These are phyloP conservation scores for Chlamydomonas asymmetrica DNA, from an alignment of 139 green algal species.

Conservation along the genomic window DNA sequence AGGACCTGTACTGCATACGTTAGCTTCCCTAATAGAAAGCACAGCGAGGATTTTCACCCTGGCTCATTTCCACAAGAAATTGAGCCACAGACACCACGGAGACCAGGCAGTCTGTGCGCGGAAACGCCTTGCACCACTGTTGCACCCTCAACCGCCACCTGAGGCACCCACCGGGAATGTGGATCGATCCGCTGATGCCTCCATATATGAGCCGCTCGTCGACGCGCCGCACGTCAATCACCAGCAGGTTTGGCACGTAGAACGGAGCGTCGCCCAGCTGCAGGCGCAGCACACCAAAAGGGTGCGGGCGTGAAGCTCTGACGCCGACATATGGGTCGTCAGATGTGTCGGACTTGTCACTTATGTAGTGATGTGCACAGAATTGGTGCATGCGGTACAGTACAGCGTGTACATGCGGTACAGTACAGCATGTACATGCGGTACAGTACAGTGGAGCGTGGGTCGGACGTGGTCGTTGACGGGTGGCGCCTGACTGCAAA, in stretches of 20 bases:
- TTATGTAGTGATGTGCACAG: too few relatives aligned
- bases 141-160: neutral
- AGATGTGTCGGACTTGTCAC: too few relatives aligned
- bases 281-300: too few relatives aligned
- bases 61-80: neutral
- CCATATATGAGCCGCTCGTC: slow-evolving; percentile 29
- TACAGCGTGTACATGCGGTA: too few relatives aligned
- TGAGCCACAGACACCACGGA: neutral
- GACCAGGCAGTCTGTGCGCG: neutral
- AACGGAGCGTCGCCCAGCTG: slow-evolving; percentile 15
- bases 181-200: slow-evolving; percentile 15
- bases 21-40: neutral
- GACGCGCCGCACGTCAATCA: slow-evolving; percentile 20
- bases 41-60: neutral
- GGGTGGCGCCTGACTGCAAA: too few relatives aligned
- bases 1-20: neutral
- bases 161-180: slow-evolving; percentile 18
- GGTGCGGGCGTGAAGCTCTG: too few relatives aligned
- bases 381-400: too few relatives aligned
- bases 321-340: too few relatives aligned
- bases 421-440: too few relatives aligned
- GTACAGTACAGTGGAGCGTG: too few relatives aligned
- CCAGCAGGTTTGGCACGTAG: slow-evolving; percentile 18
- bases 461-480: too few relatives aligned
- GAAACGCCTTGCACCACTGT: neutral